Evolutionary conservation across 1,139 yeast genomes (phyloP).

Genomic region (Blastobotrys arbuscula): DNA sequence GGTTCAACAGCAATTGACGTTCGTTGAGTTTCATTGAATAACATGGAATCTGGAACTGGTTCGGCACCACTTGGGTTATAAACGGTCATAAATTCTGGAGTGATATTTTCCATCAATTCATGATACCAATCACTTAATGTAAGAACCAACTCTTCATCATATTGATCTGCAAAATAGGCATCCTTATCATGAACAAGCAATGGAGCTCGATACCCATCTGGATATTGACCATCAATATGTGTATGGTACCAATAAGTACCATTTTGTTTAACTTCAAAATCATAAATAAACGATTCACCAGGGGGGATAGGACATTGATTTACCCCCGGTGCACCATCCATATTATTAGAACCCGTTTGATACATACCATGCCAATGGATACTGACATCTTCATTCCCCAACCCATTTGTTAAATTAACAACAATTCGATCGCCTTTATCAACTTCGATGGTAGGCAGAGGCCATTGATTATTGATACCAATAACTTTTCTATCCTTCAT

Average conservation of each 20-base stretch:
- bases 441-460: conserved; percentile 72
- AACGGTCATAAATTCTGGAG: conserved; percentile 50
- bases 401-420: conserved; percentile 63
- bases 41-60: conserved; percentile 77
- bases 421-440: conserved; percentile 71
- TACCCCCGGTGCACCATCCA: conserved; percentile 87
- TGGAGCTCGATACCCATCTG: conserved; percentile 86
- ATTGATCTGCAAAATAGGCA: conserved; percentile 48
- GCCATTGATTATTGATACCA: conserved; percentile 80
- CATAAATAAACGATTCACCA: conserved; percentile 59
- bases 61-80: conserved; percentile 96
- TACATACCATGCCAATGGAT: conserved; percentile 91
- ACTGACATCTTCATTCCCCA: conserved; percentile 57
- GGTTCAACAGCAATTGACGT: conserved; percentile 69
- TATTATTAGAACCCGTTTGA: conserved; percentile 63
- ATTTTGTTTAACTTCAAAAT: conserved; percentile 79
- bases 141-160: conserved; percentile 69
- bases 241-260: conserved; percentile 97
- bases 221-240: conserved; percentile 78
- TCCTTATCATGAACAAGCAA: conserved; percentile 61
- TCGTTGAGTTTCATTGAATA: conserved; percentile 75
- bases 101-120: conserved; percentile 47
- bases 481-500: conserved; percentile 55
- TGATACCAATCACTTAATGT: conserved; percentile 85
- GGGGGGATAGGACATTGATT: conserved; percentile 87